Conservation (phyloP, 768 basidiomycete genomes). For the Scleroderma bovista region DNA sequence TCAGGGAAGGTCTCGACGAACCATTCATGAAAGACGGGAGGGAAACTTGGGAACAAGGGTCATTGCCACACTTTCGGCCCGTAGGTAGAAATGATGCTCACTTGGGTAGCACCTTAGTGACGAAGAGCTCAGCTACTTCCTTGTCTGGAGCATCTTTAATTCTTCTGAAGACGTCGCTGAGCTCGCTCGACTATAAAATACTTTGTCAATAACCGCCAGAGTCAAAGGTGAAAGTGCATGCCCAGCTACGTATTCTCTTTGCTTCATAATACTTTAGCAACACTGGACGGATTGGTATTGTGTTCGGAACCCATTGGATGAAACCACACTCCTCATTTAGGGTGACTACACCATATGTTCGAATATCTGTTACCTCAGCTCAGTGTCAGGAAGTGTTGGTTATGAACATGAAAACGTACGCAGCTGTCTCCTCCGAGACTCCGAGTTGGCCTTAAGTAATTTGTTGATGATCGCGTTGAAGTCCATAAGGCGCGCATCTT, state of each 20-base stretch:
- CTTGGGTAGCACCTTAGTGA: constrained; percentile 50
- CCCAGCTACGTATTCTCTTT: constrained; percentile 43
- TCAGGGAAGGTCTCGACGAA: constrained; percentile 96
- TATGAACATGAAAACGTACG: constrained; percentile 45
- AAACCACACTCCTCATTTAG: constrained; percentile 97
- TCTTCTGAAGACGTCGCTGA: constrained; percentile 41
- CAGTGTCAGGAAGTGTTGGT: background rate
- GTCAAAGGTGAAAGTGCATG: constrained; percentile 22
- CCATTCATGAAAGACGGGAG: constrained; percentile 95
- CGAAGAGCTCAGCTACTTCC: constrained; percentile 48
- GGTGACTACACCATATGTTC: constrained; percentile 98
- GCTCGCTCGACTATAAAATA: constrained; percentile 36
- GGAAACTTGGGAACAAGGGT: constrained; percentile 42
- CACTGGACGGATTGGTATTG: constrained; percentile 74
- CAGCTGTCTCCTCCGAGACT: constrained; percentile 84
- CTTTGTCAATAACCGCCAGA: background rate
- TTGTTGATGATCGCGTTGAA: constrained; percentile 98
- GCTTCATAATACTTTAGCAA: constrained; percentile 63
- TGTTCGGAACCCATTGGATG: constrained; percentile 98
- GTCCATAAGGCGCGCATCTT: constrained; percentile 97
- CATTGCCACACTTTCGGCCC: background rate
- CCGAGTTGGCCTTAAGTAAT: constrained; percentile 87
- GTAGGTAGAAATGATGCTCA: constrained; percentile 26
- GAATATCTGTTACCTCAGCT: constrained; percentile 50
- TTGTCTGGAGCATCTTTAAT: constrained; percentile 48